Percentiles rank a stretch among this genome's conserved stretches.
These are phyloP conservation scores for Nepenthes alata DNA, from an alignment of 179 eudicot species.

Conservation along the genomic window DNA sequence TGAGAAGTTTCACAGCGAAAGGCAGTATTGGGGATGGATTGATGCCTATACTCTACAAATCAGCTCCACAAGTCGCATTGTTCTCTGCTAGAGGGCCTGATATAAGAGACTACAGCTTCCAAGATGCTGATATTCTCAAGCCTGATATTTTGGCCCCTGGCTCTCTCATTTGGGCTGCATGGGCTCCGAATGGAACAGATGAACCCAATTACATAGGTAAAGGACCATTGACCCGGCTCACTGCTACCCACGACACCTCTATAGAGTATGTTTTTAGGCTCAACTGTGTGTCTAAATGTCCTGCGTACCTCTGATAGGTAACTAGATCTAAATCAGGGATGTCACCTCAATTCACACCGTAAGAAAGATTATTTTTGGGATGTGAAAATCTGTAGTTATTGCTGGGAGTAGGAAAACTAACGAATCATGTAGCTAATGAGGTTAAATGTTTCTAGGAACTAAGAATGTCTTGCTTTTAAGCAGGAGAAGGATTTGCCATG, in stretches of 20 bases:
- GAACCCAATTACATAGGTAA: conserved; percentile 69
- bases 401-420: too few relatives aligned
- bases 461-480: conserved; percentile 3
- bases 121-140: conserved; percentile 83
- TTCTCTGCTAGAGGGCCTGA: conserved; percentile 89
- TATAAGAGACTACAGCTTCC: conserved; percentile 72
- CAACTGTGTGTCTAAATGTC: too few relatives aligned
- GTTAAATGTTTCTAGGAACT: background rate
- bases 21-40: conserved; percentile 74
- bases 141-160: conserved; percentile 96
- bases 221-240: background rate
- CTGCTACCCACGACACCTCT: background rate
- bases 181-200: conserved; percentile 91
- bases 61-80: conserved; percentile 83
- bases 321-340: too few relatives aligned
- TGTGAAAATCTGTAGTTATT: too few relatives aligned
- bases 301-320: too few relatives aligned
- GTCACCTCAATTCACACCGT: too few relatives aligned
- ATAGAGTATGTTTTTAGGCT: too few relatives aligned
- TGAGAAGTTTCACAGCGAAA: conserved; percentile 57
- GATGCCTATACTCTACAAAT: conserved; percentile 64
- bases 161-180: conserved; percentile 85
- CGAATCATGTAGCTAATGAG: too few relatives aligned
- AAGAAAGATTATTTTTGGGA: too few relatives aligned
- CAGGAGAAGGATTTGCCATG: conserved; percentile 92